These are phyloP conservation scores for Saturnispora sanitii DNA, from an alignment of 805 yeast species.

Conservation along the genomic window DNA sequence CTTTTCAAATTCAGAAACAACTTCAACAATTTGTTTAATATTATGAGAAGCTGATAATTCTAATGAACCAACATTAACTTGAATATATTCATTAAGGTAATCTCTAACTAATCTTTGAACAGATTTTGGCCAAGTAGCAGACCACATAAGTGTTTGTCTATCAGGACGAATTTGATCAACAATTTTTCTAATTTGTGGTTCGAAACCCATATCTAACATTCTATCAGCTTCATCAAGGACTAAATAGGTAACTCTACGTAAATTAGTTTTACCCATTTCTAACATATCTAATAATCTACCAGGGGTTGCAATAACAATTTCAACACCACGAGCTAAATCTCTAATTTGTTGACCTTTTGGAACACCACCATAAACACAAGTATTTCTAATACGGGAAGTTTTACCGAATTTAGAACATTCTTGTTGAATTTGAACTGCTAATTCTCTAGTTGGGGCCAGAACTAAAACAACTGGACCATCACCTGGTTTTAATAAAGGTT, in stretches of 20 bases:
- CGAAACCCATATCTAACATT: constrained; percentile 99
- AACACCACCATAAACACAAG: constrained; percentile 99
- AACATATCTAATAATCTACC: constrained; percentile 98
- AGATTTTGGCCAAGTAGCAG: constrained; percentile 99
- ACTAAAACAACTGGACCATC: constrained; percentile 97
- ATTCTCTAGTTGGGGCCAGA: constrained; percentile 96
- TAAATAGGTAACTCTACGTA: constrained; percentile 91
- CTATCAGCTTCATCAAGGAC: constrained; percentile 99
- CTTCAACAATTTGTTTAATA: constrained; percentile 88
- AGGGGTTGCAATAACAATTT: constrained; percentile 95
- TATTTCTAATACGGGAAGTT: constrained; percentile 88
- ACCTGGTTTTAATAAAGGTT: constrained; percentile 84
- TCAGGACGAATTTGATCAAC: constrained; percentile 96
- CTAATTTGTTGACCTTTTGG: constrained; percentile 97
- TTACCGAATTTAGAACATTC: constrained; percentile 94
- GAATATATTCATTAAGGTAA: constrained; percentile 85
- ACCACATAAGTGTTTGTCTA: constrained; percentile 99
- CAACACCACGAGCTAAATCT: constrained; percentile 90
- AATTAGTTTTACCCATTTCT: constrained; percentile 88
- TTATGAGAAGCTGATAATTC: constrained; percentile 96
- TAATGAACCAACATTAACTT: constrained; percentile 92
- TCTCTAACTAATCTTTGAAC: constrained; percentile 90
- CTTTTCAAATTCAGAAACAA: constrained; percentile 85
- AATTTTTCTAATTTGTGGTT: constrained; percentile 98
- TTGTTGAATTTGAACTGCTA: constrained; percentile 93